Conservation (phyloP, 257 asterid species). For the Solanum lignicaule region DNA sequence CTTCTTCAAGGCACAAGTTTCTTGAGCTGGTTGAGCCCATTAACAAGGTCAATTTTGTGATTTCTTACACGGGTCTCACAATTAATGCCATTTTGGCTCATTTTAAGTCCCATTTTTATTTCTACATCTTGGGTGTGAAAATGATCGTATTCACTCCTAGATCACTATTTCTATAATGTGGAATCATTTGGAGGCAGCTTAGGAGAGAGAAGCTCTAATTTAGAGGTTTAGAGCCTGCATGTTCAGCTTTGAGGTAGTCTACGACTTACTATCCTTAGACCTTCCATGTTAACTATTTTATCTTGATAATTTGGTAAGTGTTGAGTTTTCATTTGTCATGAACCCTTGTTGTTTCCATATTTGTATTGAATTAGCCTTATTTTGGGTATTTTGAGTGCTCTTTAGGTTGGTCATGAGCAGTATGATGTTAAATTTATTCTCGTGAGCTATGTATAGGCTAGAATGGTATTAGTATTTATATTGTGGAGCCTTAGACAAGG, state of each 20-base stretch:
- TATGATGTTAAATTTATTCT: neutral
- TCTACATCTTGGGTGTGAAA: neutral
- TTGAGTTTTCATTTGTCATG: neutral
- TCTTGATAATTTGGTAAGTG: neutral
- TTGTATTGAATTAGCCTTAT: neutral
- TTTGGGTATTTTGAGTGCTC: neutral
- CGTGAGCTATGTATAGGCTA: no score
- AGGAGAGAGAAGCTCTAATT: neutral
- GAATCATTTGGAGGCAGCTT: neutral
- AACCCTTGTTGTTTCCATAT: neutral
- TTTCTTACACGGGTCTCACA: neutral
- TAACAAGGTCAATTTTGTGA: no score
- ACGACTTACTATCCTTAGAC: neutral
- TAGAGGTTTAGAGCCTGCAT: neutral
- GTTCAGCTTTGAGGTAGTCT: neutral
- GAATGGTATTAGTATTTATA: neutral
- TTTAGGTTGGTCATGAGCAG: neutral
- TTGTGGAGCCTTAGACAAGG: neutral
- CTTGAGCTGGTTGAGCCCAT: neutral
- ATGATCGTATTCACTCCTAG: no score
- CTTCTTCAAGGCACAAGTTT: neutral
- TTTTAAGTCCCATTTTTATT: no score
- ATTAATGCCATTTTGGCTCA: neutral
- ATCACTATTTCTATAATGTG: neutral
- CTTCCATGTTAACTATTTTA: neutral